Evolutionary conservation across 495 filamentous ascomycete genomes (phyloP), one percentile per base, ranked within the genome.

Genomic region (Aeminium ludgeri): DNA sequence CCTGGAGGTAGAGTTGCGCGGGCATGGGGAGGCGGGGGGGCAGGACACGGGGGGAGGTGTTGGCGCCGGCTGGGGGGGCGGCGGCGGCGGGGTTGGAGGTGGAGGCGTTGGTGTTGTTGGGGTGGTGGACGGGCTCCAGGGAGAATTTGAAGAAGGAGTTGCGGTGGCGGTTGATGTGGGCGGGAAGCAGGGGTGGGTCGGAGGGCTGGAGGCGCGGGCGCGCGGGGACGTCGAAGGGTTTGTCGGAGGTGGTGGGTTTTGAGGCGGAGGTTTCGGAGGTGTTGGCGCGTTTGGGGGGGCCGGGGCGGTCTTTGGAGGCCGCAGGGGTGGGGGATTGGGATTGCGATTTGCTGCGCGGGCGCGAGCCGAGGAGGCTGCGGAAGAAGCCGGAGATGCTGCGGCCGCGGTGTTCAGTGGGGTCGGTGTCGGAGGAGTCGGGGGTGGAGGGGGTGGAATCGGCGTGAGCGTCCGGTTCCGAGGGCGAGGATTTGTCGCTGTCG

Each of bases 91-190:
- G n/a, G n/a, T n/a, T n/a, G n/a, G n/a, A n/a, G n/a, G n/a, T n/a
- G n/a, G n/a, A n/a, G 39, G 67, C 63, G 34, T 64, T 64, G 2
- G 59, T 59, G 47, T 58, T 64, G 16, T 68, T 63, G 6, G 66
- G 68, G 38, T 68, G 66, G 35, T 76, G 74, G 44, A 75, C 67
- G 72, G 72, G 83, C 55, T 86, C 82, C 16, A 86, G 63, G 0
- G 80, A 82, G 57, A 86, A 86, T 48, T 78, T 82, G 63, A 86
- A 86, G 42, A 65, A 73, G 51, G 68, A 80, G 12, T 64, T 65
- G 37, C 76, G 76, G 46, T 77, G 73, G n/a, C 12, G 20, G 11
- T 23, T 45, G 17, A 15, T 29, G 16, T 12, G 16, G 13, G 36
- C 23, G n/a, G n/a, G n/a, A n/a, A 8, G 28, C 18, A 23, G 28